A percentile compares a stretch with the other conserved stretches of the same genome.
Conservation (phyloP, 805 yeast species). For the Candida piceae region DNA sequence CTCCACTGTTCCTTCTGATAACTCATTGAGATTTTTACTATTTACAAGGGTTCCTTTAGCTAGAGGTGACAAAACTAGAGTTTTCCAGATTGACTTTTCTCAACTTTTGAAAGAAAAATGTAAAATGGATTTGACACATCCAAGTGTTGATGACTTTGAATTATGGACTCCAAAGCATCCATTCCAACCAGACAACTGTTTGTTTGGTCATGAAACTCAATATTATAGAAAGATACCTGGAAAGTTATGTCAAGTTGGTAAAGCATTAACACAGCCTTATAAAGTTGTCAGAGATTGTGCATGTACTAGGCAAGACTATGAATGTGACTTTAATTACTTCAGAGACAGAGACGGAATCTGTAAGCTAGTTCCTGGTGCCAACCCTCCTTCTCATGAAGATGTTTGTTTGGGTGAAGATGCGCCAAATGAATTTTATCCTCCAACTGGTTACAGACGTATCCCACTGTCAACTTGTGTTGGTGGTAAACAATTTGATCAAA, state of each 20-base stretch:
- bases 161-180: conserved; percentile 58
- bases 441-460: conserved; percentile 84
- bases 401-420: conserved; percentile 52
- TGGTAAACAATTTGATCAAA: conserved; percentile 62
- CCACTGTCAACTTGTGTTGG: conserved; percentile 81
- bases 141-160: conserved; percentile 52
- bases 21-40: conserved; percentile 68
- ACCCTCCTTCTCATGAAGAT: conserved; percentile 59
- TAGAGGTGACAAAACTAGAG: conserved; percentile 44
- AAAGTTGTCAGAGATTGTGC: conserved; percentile 61
- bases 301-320: conserved; percentile 80
- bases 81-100: conserved; percentile 55
- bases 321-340: conserved; percentile 81
- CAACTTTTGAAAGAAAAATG: conserved; percentile 46
- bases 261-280: conserved; percentile 50
- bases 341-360: conserved; percentile 72
- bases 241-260: conserved; percentile 61
- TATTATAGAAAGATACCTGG: conserved; percentile 59
- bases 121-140: conserved; percentile 36
- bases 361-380: conserved; percentile 62
- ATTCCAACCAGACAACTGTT: conserved; percentile 43
- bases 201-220: conserved; percentile 63
- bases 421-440: conserved; percentile 63
- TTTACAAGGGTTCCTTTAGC: conserved; percentile 47
- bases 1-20: conserved; percentile 84